These are phyloP conservation scores for Diphasiastrum complanatum DNA, from an alignment of 83 land plant genomes.

Conservation along the genomic window DNA sequence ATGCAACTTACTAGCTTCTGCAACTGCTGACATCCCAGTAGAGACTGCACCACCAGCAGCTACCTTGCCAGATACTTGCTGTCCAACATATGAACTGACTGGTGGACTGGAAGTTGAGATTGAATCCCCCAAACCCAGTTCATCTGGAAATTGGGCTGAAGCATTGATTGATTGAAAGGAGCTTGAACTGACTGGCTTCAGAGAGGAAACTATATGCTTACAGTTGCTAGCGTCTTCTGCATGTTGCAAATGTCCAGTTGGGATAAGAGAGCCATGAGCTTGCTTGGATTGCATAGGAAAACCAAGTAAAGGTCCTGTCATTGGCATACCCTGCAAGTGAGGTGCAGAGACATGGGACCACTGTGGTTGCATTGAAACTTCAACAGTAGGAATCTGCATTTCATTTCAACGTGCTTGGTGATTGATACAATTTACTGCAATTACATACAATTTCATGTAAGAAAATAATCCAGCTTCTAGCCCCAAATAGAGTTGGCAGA, in stretches of 20 bases:
- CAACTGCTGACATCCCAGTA: conserved; percentile 6
- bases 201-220: conserved; percentile 8
- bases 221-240: conserved; percentile 13
- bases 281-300: conserved; percentile 23
- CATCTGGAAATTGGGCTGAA: conserved; percentile 30
- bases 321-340: conserved; percentile 24
- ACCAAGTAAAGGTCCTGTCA: conserved; percentile 25
- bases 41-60: conserved; percentile 6
- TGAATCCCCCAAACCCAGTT: conserved; percentile 32
- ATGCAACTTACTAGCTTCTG: neutral
- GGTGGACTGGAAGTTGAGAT: conserved; percentile 11
- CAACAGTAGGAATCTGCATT: conserved; percentile 23
- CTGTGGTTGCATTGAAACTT: conserved; percentile 21
- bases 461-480: neutral
- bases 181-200: conserved; percentile 9
- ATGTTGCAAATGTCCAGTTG: conserved; percentile 1
- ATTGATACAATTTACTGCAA: no score
- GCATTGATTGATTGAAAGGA: conserved; percentile 21
- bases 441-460: no score
- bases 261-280: neutral
- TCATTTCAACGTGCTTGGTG: no score
- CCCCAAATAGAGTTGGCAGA: neutral
- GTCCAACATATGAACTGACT: conserved; percentile 16
- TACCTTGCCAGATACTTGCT: conserved; percentile 1
- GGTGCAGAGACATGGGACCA: conserved; percentile 30